A percentile compares a stretch with the other conserved stretches of the same genome.
Evolutionary conservation across 2,329 filamentous ascomycete genomes (phyloP).

Genomic region (Phaeosphaeria sp.): DNA sequence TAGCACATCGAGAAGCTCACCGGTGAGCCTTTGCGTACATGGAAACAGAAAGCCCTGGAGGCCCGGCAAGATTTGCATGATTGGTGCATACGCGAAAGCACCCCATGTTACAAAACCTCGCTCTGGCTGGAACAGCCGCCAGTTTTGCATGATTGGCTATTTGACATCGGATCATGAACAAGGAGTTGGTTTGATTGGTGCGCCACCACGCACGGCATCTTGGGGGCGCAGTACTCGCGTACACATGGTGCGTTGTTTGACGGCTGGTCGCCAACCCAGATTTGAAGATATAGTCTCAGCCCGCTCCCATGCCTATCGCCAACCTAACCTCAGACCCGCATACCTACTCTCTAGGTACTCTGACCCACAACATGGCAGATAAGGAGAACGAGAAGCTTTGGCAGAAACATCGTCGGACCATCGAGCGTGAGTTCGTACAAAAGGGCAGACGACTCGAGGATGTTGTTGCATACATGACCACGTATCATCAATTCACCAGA

Average conservation of each 20-base stretch:
- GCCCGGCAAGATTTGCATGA: neutral
- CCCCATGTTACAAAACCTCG: neutral
- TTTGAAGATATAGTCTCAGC: too few relatives aligned
- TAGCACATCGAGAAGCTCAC: too few relatives aligned
- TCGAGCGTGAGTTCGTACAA: neutral
- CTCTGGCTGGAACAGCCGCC: neutral
- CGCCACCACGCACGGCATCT: neutral
- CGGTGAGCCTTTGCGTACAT: too few relatives aligned
- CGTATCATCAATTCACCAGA: neutral
- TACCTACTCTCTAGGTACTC: neutral
- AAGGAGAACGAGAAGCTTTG: neutral
- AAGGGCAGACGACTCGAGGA: neutral
- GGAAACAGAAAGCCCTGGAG: neutral
- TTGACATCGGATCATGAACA: neutral
- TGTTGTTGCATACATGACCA: neutral
- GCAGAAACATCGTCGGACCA: neutral
- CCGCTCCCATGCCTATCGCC: too few relatives aligned
- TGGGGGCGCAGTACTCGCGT: neutral
- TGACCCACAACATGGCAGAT: neutral
- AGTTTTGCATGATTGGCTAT: slow-evolving; percentile 7
- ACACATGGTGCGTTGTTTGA: neutral
- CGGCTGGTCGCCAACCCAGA: neutral
- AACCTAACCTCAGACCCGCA: too few relatives aligned
- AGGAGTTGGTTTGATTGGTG: neutral
- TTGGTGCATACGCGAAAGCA: neutral